A percentile compares a stretch with the other conserved stretches of the same genome.
phyloP scores from a whole-genome alignment of 1,284 basidiomycete species.

The Waitea zeae region DNA sequence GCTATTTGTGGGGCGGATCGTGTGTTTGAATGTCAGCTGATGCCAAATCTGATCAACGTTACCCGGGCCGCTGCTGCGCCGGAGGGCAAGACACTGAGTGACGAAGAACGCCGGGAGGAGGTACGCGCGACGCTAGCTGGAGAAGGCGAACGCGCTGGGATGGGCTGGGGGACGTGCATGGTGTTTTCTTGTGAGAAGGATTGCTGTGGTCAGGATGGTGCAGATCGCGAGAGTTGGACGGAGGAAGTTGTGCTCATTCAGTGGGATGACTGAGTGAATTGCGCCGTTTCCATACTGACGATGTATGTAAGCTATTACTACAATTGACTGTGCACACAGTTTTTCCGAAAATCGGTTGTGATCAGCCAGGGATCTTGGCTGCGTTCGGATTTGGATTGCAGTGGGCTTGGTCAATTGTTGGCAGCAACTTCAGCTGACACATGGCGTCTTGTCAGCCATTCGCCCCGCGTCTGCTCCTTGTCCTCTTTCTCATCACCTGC shows the following conservation, averaged over 20 bases:
- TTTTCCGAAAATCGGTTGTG: too few species aligned
- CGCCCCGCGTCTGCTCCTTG: too few species aligned
- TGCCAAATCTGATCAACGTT: constrained; percentile 74
- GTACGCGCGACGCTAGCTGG: constrained; percentile 33
- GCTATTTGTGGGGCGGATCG: constrained; percentile 38
- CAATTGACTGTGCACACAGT: too few species aligned
- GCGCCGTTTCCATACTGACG: too few species aligned
- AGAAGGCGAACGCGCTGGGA: constrained; percentile 33
- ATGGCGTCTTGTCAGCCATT: too few species aligned
- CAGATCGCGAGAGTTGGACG: constrained; percentile 35
- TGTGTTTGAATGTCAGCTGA: constrained; percentile 72
- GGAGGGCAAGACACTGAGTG: too few species aligned
- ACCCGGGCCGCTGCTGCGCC: constrained; percentile 8
- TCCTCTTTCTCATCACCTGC: too few species aligned
- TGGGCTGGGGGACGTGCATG: constrained; percentile 78
- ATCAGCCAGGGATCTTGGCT: too few species aligned
- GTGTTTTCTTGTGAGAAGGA: constrained; percentile 64
- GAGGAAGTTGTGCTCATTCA: constrained; percentile 63
- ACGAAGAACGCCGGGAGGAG: constrained; percentile 38
- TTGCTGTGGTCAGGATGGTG: constrained; percentile 33
- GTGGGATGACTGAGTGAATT: constrained; percentile 32
- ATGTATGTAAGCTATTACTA: too few species aligned
- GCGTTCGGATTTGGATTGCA: too few species aligned
- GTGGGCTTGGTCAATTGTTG: too few species aligned
- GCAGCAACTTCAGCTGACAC: too few species aligned